Percentiles rank a stretch among this genome's conserved stretches.
phyloP scores from a whole-genome alignment of 1,139 yeast genomes.

The Debaryomyces robertsiae region DNA sequence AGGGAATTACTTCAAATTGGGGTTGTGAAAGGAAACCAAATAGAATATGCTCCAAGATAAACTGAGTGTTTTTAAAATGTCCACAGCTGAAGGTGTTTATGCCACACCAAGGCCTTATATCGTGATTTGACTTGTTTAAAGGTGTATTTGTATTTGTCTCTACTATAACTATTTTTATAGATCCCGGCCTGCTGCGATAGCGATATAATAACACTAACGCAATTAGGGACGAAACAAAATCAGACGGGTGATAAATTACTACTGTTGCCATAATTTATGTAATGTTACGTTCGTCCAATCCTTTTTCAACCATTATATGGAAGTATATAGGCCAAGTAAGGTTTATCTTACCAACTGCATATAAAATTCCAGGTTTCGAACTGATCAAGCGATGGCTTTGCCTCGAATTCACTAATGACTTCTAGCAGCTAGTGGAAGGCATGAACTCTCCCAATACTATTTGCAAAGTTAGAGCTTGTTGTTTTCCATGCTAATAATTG shows the following conservation, averaged over 20 bases:
- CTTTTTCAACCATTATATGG: too few species aligned
- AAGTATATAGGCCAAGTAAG: too few species aligned
- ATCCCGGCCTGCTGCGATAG: conserved; percentile 3
- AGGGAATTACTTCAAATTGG: conserved; percentile 8
- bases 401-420: too few species aligned
- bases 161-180: conserved; percentile 7
- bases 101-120: conserved; percentile 30
- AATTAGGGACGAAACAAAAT: conserved; percentile 7
- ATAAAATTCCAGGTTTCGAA: too few species aligned
- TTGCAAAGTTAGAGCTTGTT: too few species aligned
- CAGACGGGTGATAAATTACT: conserved; percentile 4
- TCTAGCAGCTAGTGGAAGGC: too few species aligned
- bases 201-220: conserved; percentile 9
- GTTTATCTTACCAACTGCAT: too few species aligned
- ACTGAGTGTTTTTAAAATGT: conserved; percentile 12
- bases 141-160: neutral
- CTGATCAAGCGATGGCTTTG: too few species aligned
- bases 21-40: conserved; percentile 9
- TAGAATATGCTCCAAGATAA: conserved; percentile 12
- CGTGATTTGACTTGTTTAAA: conserved; percentile 10
- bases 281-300: neutral
- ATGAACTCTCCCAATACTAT: too few species aligned
- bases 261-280: conserved; percentile 7
- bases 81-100: conserved; percentile 20
- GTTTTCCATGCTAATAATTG: too few species aligned